Percentiles rank a stretch among this genome's conserved stretches.
Conservation (phyloP, 2,329 filamentous ascomycete genomes). For the Pyricularia sp. region DNA sequence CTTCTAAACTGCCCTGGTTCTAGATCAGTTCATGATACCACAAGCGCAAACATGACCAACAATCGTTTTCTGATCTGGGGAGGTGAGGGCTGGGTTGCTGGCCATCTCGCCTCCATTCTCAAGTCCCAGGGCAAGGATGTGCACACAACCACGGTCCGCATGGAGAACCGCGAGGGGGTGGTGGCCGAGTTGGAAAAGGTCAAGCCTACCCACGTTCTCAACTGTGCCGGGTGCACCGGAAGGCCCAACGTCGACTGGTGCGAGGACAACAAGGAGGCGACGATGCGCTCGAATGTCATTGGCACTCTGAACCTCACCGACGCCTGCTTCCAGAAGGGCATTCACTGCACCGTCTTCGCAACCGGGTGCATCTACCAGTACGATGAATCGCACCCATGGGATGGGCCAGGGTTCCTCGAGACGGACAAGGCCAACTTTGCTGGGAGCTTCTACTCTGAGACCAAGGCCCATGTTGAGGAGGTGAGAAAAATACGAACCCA, state of each 20-base stretch:
- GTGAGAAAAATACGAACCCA: conserved; percentile 26
- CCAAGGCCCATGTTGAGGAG: conserved; percentile 56
- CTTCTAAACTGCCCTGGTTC: not conserved
- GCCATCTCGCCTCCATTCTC: conserved; percentile 50
- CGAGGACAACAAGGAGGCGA: conserved; percentile 59
- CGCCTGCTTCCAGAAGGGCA: conserved; percentile 44
- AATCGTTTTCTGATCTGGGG: conserved; percentile 54
- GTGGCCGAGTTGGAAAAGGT: conserved; percentile 44
- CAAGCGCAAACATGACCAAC: not conserved
- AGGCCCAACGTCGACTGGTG: conserved; percentile 64
- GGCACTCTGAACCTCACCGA: conserved; percentile 56
- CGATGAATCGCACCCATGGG: conserved; percentile 49
- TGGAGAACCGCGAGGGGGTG: conserved; percentile 53
- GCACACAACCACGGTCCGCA: conserved; percentile 49
- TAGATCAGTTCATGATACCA: not conserved
- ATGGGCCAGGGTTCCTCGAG: conserved; percentile 51
- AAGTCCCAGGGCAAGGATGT: conserved; percentile 52
- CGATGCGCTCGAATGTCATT: conserved; percentile 57
- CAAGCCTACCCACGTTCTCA: conserved; percentile 58
- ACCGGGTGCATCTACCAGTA: conserved; percentile 62
- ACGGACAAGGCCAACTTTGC: conserved; percentile 54
- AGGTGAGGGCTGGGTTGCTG: conserved; percentile 51
- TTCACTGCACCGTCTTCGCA: conserved; percentile 58
- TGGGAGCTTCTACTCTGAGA: conserved; percentile 60
- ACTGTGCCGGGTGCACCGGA: conserved; percentile 57